Percentiles rank a stretch among this genome's conserved stretches.
Conservation (phyloP, 1,139 yeast genomes). For the Geotrichum aggregatum region DNA sequence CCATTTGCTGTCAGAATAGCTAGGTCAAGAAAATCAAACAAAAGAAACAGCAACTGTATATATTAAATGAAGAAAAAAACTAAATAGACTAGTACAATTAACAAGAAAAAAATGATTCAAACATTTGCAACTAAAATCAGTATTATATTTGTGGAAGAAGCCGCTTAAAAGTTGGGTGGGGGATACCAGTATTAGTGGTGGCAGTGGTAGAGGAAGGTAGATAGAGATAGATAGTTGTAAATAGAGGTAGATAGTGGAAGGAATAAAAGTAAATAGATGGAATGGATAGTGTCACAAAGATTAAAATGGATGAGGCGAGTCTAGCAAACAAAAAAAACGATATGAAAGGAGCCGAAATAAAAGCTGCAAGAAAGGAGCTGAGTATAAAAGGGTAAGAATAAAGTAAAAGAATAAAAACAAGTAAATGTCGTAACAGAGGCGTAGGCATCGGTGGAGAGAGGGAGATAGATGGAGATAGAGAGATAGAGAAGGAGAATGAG, state of each 20-base stretch:
- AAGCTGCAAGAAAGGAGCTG: no score
- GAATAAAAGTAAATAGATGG: no score
- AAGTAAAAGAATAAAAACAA: neutral
- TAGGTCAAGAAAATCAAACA: no score
- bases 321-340: neutral
- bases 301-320: neutral
- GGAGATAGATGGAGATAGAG: neutral
- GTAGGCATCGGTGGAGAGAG: neutral
- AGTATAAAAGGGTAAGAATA: neutral
- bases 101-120: slow-evolving; percentile 1
- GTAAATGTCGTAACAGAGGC: neutral
- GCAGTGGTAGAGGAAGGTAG: neutral
- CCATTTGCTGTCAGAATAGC: no score
- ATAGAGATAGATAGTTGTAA: no score
- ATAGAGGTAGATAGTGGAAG: no score
- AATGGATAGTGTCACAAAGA: neutral
- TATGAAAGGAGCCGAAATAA: no score
- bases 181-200: no score
- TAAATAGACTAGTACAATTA: neutral
- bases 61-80: neutral
- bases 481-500: no score
- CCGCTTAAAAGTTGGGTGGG: no score
- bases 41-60: neutral
- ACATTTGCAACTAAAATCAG: no score
- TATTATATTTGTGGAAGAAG: no score